Evolutionary conservation across 2,329 filamentous ascomycete genomes (phyloP).

Genomic region (Aspergillus ochraceus): DNA sequence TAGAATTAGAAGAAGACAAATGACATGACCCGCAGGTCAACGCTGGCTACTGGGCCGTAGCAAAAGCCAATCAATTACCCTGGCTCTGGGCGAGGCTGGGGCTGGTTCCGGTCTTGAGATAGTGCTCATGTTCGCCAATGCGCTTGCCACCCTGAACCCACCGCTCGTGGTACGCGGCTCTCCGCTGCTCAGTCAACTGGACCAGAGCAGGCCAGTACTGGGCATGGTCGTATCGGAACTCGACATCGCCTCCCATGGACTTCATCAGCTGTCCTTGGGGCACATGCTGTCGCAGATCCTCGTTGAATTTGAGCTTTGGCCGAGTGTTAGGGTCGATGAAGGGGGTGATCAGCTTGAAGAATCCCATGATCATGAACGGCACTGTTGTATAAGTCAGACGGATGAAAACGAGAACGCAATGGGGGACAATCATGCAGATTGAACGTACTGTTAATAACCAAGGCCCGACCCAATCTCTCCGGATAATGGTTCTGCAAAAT

Average conservation of each 20-base stretch:
- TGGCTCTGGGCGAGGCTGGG: slow-evolving; percentile 38
- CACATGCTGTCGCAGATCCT: slow-evolving; percentile 80
- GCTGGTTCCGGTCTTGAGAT: slow-evolving; percentile 69
- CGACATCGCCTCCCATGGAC: slow-evolving; percentile 72
- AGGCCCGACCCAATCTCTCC: slow-evolving; percentile 81
- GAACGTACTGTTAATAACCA: slow-evolving; percentile 79
- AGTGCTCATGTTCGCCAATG: slow-evolving; percentile 84
- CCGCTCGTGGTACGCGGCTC: slow-evolving; percentile 62
- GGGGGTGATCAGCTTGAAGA: slow-evolving; percentile 93
- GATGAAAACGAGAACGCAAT: slow-evolving; percentile 11
- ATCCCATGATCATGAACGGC: slow-evolving; percentile 86
- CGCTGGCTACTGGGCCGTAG: too few species aligned
- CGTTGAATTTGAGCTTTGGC: slow-evolving; percentile 97
- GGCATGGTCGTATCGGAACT: slow-evolving; percentile 89
- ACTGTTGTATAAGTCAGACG: slow-evolving; percentile 51
- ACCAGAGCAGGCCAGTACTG: slow-evolving; percentile 86
- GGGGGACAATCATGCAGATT: not conserved
- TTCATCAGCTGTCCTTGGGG: slow-evolving; percentile 80
- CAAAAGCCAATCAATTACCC: not conserved
- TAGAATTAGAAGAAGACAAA: not conserved
- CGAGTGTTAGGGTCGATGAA: slow-evolving; percentile 95
- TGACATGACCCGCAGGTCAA: not conserved
- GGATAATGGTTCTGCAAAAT: slow-evolving; percentile 97
- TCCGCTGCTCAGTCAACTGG: slow-evolving; percentile 66
- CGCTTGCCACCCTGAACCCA: slow-evolving; percentile 80